Conservation (phyloP, 139 green algal genomes). For the Mesotaenium endlicherianum region DNA sequence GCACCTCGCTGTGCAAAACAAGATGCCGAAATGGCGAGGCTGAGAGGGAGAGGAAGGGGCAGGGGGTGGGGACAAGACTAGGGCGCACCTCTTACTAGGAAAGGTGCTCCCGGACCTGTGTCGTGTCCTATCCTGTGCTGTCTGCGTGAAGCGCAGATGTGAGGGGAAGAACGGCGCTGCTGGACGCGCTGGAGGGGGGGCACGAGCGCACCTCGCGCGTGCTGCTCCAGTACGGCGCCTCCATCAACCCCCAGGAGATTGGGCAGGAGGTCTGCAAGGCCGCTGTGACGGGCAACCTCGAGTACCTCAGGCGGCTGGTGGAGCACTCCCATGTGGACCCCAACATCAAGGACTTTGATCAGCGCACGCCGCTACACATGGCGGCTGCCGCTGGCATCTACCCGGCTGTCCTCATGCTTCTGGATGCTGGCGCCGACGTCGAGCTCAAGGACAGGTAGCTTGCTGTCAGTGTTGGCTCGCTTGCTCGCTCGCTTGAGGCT, state of each 20-base stretch:
- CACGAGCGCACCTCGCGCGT: neutral
- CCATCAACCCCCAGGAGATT: neutral
- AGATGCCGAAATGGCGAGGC: too few species aligned
- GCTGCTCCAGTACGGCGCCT: neutral
- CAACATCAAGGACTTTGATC: slow-evolving; percentile 9
- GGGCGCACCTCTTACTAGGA: too few species aligned
- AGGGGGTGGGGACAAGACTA: too few species aligned
- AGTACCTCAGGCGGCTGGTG: neutral
- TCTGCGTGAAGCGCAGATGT: neutral
- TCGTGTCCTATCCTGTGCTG: too few species aligned
- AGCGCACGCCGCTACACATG: slow-evolving; percentile 10
- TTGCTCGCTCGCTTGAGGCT: neutral
- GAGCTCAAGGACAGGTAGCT: slow-evolving; percentile 1
- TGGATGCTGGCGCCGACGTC: neutral
- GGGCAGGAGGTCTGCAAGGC: neutral
- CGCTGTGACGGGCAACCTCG: neutral
- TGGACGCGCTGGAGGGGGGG: neutral
- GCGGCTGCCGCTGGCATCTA: neutral
- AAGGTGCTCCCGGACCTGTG: too few species aligned
- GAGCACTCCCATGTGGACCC: neutral
- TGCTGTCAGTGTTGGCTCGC: neutral
- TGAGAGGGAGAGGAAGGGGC: too few species aligned
- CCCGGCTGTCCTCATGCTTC: neutral
- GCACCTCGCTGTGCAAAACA: too few species aligned
- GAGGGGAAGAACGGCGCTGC: neutral